Evolutionary conservation across 768 basidiomycete species (phyloP).

Genomic region (Hygrocybe coccinea): DNA sequence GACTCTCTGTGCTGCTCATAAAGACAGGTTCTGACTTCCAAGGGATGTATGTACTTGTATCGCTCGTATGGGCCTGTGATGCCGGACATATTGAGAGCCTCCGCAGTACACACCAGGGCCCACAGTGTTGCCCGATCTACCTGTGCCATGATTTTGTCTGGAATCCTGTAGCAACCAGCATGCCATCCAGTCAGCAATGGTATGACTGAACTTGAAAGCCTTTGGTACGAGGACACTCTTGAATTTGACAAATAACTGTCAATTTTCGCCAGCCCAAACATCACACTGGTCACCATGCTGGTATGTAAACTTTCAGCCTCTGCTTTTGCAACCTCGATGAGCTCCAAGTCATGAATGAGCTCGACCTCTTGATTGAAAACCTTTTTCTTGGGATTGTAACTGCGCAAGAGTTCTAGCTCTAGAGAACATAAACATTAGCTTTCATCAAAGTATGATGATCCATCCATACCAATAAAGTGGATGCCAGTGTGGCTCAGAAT

Average conservation of each 20-base stretch:
- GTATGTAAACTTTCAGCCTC: slow-evolving; percentile 92
- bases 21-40: slow-evolving; percentile 88
- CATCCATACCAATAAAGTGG: slow-evolving; percentile 79
- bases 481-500: slow-evolving; percentile 89
- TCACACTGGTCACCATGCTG: slow-evolving; percentile 97
- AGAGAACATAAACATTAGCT: slow-evolving; percentile 11
- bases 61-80: slow-evolving; percentile 97
- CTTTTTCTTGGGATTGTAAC: slow-evolving; percentile 97
- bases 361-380: slow-evolving; percentile 96
- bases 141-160: slow-evolving; percentile 91
- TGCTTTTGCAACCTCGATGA: slow-evolving; percentile 84
- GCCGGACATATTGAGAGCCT: slow-evolving; percentile 94
- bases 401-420: slow-evolving; percentile 98
- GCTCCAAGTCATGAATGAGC: slow-evolving; percentile 92
- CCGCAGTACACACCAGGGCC: slow-evolving; percentile 91
- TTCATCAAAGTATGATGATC: neutral
- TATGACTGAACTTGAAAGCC: slow-evolving; percentile 88
- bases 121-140: slow-evolving; percentile 90
- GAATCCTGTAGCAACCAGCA: slow-evolving; percentile 94
- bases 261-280: slow-evolving; percentile 84
- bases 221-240: slow-evolving; percentile 95
- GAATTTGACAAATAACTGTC: slow-evolving; percentile 98
- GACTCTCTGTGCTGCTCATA: slow-evolving; percentile 91
- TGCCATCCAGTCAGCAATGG: slow-evolving; percentile 98
- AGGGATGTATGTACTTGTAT: slow-evolving; percentile 94